Evolutionary conservation across 2,329 filamentous ascomycete species (phyloP), one percentile per base, ranked within the genome.

Genomic region (Nemania bipapillata): DNA sequence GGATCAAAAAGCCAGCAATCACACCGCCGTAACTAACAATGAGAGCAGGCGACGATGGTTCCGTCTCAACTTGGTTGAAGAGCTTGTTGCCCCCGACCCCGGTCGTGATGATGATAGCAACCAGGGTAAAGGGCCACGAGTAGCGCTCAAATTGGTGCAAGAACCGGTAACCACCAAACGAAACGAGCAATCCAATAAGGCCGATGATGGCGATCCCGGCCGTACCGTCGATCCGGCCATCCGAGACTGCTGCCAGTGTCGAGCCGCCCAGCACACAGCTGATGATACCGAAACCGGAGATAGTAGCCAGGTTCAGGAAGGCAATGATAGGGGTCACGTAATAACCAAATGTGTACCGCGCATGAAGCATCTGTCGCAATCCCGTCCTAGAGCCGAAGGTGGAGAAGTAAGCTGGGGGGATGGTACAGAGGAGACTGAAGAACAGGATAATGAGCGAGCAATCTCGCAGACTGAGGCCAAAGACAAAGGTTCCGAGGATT

Each of bases 301-400:
- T 80, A 0, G 87, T 90, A 15, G 87, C 87, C 26, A 91, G 80
- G 73, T 91, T 91, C 67, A 91, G 81, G 9, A 90, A 75, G 2
- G 90, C 85, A 1, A 87, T 84, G n/a, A 91, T 75, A 0, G 84
- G 86, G 37, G 89, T 86, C 22, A 87, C 79, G 74, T 89, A 89
- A 47, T 63, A 37, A 26, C 87, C 88, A 74, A 89, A 91, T 55
- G 85, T 86, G 77, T 86, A 91, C 32, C 89, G 82, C 2, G 89
- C 88, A 72, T 89, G 87, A 5, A 91, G 85, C 83, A 91, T 89
- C 77, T 90, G 88, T n/a, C 89, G 83, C 83, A 91, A 86, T 49
- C 88, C 89, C 9, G 87, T 90, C 77, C 85, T 86, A 3, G 88
- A 86, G 0, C 88, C 88, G 58, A 89, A 78, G 0, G 85, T 88